Conservation (phyloP, 176 grass and related monocot species). For the Alopecurus myosuroides region DNA sequence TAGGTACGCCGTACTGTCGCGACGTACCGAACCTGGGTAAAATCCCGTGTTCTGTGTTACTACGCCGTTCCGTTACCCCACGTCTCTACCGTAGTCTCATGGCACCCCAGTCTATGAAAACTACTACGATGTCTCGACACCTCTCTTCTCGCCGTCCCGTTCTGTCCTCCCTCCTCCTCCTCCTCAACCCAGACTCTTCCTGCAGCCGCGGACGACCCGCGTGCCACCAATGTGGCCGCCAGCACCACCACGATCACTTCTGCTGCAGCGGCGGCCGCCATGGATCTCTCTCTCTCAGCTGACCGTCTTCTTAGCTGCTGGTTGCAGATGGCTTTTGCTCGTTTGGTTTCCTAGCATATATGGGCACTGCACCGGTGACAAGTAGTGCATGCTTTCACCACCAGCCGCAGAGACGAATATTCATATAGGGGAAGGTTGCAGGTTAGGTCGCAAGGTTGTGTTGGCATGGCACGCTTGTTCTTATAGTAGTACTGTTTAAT, state of each 20-base stretch:
- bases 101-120: no score
- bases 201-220: no score
- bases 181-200: not conserved
- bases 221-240: not conserved
- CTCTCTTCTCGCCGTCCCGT: not conserved
- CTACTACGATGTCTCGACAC: no score
- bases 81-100: no score
- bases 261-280: not conserved
- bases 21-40: no score
- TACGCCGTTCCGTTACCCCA: no score
- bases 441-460: conserved; percentile 18
- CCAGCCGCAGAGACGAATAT: not conserved
- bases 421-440: not conserved
- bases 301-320: not conserved
- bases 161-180: not conserved
- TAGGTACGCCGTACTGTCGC: no score
- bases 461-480: not conserved
- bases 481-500: not conserved
- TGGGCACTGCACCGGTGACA: not conserved
- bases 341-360: not conserved
- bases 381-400: not conserved
- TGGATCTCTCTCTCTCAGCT: not conserved
- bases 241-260: not conserved
- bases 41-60: no score
- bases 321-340: not conserved